Conservation (phyloP, 1,139 yeast genomes). For the Tardiomyces digboiensis region DNA sequence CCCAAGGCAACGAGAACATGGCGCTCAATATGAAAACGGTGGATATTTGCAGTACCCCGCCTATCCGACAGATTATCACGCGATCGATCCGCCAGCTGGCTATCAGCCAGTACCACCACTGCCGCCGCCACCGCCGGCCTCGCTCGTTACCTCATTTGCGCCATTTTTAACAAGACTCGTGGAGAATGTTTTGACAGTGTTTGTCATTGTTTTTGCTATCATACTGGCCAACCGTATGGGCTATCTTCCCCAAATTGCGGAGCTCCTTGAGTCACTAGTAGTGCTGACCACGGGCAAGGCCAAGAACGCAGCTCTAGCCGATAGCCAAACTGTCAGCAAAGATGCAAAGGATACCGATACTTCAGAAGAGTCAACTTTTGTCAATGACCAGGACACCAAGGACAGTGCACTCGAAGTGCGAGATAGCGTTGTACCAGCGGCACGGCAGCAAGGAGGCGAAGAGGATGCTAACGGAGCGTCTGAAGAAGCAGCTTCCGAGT, state of each 20-base stretch:
- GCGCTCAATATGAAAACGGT: neutral
- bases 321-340: too few species aligned
- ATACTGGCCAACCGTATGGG: constrained; percentile 31
- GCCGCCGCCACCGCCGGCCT: constrained; percentile 9
- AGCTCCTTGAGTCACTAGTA: constrained; percentile 9
- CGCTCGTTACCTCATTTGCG: constrained; percentile 8
- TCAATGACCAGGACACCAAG: constrained; percentile 2
- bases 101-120: constrained; percentile 6
- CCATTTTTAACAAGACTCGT: constrained; percentile 24
- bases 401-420: neutral
- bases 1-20: neutral
- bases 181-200: constrained; percentile 41
- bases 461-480: too few species aligned
- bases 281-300: neutral
- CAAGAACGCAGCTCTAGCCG: neutral
- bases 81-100: neutral
- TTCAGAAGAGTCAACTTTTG: too few species aligned
- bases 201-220: constrained; percentile 27
- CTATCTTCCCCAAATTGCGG: constrained; percentile 30
- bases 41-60: neutral
- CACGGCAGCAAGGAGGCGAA: neutral
- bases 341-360: neutral
- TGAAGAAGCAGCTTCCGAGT: too few species aligned
- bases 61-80: neutral
- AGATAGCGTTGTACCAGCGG: neutral